Evolutionary conservation across 2,329 filamentous ascomycete species (phyloP), one percentile per base, ranked within the genome.

Genomic region (Periglandula ipomoeae): DNA sequence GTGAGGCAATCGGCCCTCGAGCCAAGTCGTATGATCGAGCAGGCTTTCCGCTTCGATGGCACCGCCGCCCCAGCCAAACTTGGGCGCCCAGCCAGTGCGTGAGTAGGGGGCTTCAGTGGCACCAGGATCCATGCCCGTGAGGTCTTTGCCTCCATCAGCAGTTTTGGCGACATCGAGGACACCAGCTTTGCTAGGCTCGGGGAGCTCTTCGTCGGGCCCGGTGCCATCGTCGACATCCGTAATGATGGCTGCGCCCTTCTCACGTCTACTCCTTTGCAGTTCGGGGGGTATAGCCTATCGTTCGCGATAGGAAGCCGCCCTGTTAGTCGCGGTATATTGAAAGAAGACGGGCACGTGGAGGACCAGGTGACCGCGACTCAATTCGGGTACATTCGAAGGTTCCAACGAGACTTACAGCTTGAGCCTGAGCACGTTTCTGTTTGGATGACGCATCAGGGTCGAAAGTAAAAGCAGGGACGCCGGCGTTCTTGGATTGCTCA

Each of bases 1-100:
- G 63, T 97, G 90, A 38, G 91, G 82, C 32, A 98, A 69, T 65
- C 84, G 84, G 52, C 82, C 78, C 63, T 98, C 94, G 22, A 97
- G 66, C 72, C 84, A 87, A 1, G 89, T 95, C 59, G 89, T 81
- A 64, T 96, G 90, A 61, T 98, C 90, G 35, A 93, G 75, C 60
- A 95, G 65, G 52, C 81, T 89, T 50, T 85, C 82, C 11, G 73
- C 75, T 26, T 79, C 73, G n/a, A 70, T 68, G 38, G 72, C 65
- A 37, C 75, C 71, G n/a, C 61, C 65, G 2, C 79, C 79, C 71
- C 81, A 82, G 57, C 89, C 89, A 62, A 96, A 89, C 54, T 81
- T 81, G 37, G 93, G 93, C 13, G 87, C 83, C 93, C 93, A 97
- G 45, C 93, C 93, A 5, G 89, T 88, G 19, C 69, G 65, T 32